A percentile compares a stretch with the other conserved stretches of the same genome.
Evolutionary conservation across 129 eudicot genomes (phyloP).

Genomic region (Flaveria brownii): DNA sequence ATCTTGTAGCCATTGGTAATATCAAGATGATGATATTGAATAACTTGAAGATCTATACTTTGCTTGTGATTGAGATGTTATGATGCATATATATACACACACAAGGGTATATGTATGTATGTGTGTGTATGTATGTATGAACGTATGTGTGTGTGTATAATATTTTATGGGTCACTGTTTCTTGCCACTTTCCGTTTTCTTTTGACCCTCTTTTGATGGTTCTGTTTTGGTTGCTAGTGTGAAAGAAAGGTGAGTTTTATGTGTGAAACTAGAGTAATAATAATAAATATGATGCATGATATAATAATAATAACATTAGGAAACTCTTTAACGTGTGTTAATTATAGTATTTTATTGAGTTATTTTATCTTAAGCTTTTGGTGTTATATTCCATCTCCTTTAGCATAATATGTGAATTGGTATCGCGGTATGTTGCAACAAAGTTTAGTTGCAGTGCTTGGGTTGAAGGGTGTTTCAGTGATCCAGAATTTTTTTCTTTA

Average conservation of each 20-base stretch:
- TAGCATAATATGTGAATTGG: not conserved
- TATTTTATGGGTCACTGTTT: conserved; percentile 26
- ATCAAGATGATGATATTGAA: conserved; percentile 13
- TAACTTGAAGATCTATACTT: not conserved
- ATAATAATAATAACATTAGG: not conserved
- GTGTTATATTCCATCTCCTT: not conserved
- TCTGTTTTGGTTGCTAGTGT: conserved; percentile 18
- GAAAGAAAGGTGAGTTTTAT: conserved; percentile 29
- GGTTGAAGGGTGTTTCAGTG: too few species aligned
- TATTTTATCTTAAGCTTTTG: not conserved
- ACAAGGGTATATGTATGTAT: conserved; percentile 5
- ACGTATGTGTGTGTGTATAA: not conserved
- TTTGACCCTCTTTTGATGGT: conserved; percentile 11
- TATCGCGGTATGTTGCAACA: not conserved
- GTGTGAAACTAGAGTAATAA: conserved; percentile 28
- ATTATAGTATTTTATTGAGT: conserved; percentile 1
- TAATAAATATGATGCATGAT: not conserved
- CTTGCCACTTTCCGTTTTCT: conserved; percentile 26
- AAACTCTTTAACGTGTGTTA: not conserved
- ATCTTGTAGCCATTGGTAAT: conserved; percentile 52
- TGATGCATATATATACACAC: conserved; percentile 17
- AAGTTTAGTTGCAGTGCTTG: not conserved
- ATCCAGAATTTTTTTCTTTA: too few species aligned
- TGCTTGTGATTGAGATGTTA: conserved; percentile 9
- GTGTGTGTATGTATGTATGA: not conserved